Percentiles rank a stretch among this genome's conserved stretches.
These are phyloP conservation scores for Boletus tylopilopsis DNA, from an alignment of 768 basidiomycete species.

Conservation along the genomic window DNA sequence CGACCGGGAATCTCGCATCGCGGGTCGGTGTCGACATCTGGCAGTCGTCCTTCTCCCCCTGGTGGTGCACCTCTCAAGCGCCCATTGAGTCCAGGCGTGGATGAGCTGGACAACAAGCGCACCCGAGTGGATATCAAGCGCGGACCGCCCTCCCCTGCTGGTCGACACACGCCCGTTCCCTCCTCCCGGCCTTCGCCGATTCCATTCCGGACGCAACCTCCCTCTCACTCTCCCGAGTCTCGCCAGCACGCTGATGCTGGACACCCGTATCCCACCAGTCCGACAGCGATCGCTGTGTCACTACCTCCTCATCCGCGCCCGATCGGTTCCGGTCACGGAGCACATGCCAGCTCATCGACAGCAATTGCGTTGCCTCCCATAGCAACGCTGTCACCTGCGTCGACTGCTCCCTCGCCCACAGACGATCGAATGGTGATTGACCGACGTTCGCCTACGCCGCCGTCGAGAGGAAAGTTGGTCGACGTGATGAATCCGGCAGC, in stretches of 20 bases:
- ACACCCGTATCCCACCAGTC: conserved; percentile 40
- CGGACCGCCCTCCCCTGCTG: conserved; percentile 49
- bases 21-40: conserved; percentile 63
- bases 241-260: conserved; percentile 39
- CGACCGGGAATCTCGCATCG: conserved; percentile 51
- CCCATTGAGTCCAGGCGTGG: conserved; percentile 62
- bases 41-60: conserved; percentile 64
- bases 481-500: conserved; percentile 48
- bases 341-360: conserved; percentile 34
- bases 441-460: conserved; percentile 45
- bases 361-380: conserved; percentile 66
- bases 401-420: conserved; percentile 53
- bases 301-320: conserved; percentile 76
- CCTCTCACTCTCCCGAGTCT: conserved; percentile 66
- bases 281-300: conserved; percentile 54
- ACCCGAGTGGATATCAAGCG: conserved; percentile 58
- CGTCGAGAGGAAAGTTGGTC: conserved; percentile 50
- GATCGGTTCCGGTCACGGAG: conserved; percentile 50
- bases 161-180: conserved; percentile 52
- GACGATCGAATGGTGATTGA: conserved; percentile 35
- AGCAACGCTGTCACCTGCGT: conserved; percentile 60
- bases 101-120: conserved; percentile 62
- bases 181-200: conserved; percentile 67
- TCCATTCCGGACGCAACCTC: conserved; percentile 69
- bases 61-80: conserved; percentile 54